Conservation (phyloP, 2,329 filamentous ascomycete species). For the Emergomyces orientalis region DNA sequence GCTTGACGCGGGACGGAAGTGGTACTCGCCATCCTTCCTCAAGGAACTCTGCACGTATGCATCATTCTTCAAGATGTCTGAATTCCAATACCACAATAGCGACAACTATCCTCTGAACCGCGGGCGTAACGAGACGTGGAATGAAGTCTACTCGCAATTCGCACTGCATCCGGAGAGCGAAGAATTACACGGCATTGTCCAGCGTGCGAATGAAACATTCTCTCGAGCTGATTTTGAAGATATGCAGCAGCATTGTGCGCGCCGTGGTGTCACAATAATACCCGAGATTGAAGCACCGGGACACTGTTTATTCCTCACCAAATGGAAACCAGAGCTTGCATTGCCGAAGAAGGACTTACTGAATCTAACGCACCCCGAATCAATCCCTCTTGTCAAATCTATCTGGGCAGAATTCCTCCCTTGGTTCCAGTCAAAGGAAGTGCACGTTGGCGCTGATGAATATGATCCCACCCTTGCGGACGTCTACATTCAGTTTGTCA, state of each 20-base stretch:
- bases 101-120: constrained; percentile 47
- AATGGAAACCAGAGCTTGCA: constrained; percentile 51
- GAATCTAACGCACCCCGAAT: constrained; percentile 48
- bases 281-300: constrained; percentile 54
- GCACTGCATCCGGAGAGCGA: constrained; percentile 44
- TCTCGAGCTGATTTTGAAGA: constrained; percentile 43
- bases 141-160: constrained; percentile 48
- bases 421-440: constrained; percentile 44
- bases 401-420: constrained; percentile 45
- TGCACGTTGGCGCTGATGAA: constrained; percentile 47
- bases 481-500: constrained; percentile 44
- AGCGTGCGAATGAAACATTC: constrained; percentile 47
- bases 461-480: constrained; percentile 35
- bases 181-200: constrained; percentile 42
- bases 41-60: constrained; percentile 51
- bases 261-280: constrained; percentile 48
- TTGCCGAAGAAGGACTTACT: constrained; percentile 44
- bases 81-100: constrained; percentile 50
- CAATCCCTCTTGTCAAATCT: constrained; percentile 44
- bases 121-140: constrained; percentile 41
- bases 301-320: constrained; percentile 47
- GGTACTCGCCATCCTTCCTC: constrained; percentile 47
- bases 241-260: constrained; percentile 45
- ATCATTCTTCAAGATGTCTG: constrained; percentile 54
- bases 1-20: constrained; percentile 49